phyloP scores from a whole-genome alignment of 768 basidiomycete species.

The Bullera alba region DNA sequence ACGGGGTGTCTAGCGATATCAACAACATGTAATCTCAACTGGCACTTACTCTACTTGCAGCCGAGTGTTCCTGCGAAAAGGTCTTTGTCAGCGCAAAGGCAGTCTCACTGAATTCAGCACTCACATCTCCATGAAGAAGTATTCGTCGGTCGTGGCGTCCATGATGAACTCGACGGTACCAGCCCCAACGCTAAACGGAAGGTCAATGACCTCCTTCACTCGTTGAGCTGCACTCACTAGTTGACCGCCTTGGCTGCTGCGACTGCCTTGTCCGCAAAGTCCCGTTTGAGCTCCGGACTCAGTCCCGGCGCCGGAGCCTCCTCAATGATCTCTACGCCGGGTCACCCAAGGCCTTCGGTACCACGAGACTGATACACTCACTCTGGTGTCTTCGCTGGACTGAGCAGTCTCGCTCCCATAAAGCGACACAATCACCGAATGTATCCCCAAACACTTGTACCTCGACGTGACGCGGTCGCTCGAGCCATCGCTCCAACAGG shows the following conservation, averaged over 20 bases:
- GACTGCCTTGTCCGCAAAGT: slow-evolving; percentile 77
- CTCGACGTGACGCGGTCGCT: slow-evolving; percentile 81
- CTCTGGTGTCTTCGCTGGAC: slow-evolving; percentile 91
- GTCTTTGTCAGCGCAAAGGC: neutral
- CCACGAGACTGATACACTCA: slow-evolving; percentile 54
- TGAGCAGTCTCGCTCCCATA: slow-evolving; percentile 94
- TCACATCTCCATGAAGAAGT: slow-evolving; percentile 95
- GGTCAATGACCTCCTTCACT: neutral
- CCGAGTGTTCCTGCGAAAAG: slow-evolving; percentile 32
- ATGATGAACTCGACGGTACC: slow-evolving; percentile 72
- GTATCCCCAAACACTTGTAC: slow-evolving; percentile 90
- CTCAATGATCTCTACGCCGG: slow-evolving; percentile 39
- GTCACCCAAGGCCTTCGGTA: slow-evolving; percentile 44
- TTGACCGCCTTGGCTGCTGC: slow-evolving; percentile 87
- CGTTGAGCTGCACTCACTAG: slow-evolving; percentile 49
- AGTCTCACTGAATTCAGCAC: slow-evolving; percentile 21
- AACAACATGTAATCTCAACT: neutral
- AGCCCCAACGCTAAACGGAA: slow-evolving; percentile 14
- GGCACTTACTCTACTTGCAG: slow-evolving; percentile 36
- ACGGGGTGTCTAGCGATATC: slow-evolving; percentile 62
- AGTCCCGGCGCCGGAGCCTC: slow-evolving; percentile 88
- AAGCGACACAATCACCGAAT: slow-evolving; percentile 70
- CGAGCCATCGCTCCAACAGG: slow-evolving; percentile 80
- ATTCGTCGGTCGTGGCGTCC: slow-evolving; percentile 76
- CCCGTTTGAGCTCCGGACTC: slow-evolving; percentile 66